These are phyloP conservation scores for Amanita molliuscula DNA, from an alignment of 768 basidiomycete genomes.

Conservation along the genomic window DNA sequence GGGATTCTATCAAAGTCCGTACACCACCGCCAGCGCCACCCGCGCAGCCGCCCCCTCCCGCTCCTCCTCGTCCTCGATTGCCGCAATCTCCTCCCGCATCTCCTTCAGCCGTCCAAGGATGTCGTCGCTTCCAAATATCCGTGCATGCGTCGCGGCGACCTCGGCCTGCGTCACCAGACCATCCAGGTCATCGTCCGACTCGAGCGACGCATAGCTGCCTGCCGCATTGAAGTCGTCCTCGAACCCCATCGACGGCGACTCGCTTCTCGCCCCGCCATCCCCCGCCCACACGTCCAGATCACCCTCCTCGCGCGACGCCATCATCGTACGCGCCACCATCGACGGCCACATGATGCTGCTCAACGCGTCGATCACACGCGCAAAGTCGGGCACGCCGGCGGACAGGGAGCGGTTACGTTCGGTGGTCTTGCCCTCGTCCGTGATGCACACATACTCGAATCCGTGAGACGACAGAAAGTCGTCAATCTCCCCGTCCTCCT, in stretches of 20 bases:
- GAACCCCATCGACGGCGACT: conserved; percentile 27
- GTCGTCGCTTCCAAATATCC: conserved; percentile 39
- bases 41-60: conserved; percentile 58
- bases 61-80: conserved; percentile 53
- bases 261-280: conserved; percentile 24
- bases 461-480: conserved; percentile 56
- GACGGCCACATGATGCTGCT: conserved; percentile 89
- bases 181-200: conserved; percentile 24
- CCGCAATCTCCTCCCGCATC: conserved; percentile 67
- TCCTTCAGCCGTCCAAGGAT: conserved; percentile 53
- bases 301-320: conserved; percentile 40
- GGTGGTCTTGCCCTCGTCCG: conserved; percentile 12
- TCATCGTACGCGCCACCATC: conserved; percentile 36
- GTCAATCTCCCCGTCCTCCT: conserved; percentile 49
- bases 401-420: background rate
- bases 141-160: conserved; percentile 34
- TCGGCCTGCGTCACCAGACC: conserved; percentile 37
- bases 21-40: conserved; percentile 64
- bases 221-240: conserved; percentile 80
- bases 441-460: conserved; percentile 70
- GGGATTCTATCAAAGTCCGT: conserved; percentile 34
- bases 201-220: conserved; percentile 47
- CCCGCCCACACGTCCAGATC: conserved; percentile 49
- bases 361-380: conserved; percentile 67
- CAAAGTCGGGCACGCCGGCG: conserved; percentile 41